phyloP scores from a whole-genome alignment of 192 early-diverging fungal genomes.

The Funneliformis geosporum region DNA sequence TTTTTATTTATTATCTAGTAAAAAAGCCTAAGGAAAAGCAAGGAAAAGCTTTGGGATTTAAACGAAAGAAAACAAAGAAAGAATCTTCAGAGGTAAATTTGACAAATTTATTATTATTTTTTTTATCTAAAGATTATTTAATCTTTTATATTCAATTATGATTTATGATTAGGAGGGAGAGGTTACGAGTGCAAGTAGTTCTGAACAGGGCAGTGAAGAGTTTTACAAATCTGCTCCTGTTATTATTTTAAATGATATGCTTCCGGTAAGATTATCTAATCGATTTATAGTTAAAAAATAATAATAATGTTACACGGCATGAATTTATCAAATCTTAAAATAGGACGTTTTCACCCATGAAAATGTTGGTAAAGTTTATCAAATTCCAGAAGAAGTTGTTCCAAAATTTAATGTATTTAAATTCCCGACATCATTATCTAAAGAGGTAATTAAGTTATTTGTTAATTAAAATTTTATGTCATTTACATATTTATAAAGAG shows the following conservation, averaged over 20 bases:
- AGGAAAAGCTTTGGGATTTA: not conserved
- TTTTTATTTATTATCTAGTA: not conserved
- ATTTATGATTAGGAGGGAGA: not conserved
- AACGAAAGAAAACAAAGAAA: not conserved
- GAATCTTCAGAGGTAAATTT: not conserved
- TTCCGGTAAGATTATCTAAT: slow-evolving; percentile 24
- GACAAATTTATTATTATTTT: not conserved
- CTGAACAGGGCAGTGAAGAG: not conserved
- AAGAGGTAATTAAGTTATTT: slow-evolving; percentile 26
- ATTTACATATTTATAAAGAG: not conserved
- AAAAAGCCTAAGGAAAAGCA: not conserved
- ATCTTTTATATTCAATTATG: not conserved
- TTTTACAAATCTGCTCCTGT: slow-evolving; percentile 32
- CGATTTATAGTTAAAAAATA: not conserved
- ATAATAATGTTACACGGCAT: not conserved
- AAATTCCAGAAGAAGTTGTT: slow-evolving; percentile 18
- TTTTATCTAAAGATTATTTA: not conserved
- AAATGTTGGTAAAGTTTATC: slow-evolving; percentile 34
- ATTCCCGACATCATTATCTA: slow-evolving; percentile 25
- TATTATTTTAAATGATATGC: slow-evolving; percentile 31
- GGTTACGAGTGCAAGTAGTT: not conserved
- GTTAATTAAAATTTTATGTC: not conserved
- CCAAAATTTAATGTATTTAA: slow-evolving; percentile 37
- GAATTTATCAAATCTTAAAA: not conserved
- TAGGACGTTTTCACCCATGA: slow-evolving; percentile 28